Evolutionary conservation across 306 rosid species (phyloP).

Genomic region (Rosa persica): DNA sequence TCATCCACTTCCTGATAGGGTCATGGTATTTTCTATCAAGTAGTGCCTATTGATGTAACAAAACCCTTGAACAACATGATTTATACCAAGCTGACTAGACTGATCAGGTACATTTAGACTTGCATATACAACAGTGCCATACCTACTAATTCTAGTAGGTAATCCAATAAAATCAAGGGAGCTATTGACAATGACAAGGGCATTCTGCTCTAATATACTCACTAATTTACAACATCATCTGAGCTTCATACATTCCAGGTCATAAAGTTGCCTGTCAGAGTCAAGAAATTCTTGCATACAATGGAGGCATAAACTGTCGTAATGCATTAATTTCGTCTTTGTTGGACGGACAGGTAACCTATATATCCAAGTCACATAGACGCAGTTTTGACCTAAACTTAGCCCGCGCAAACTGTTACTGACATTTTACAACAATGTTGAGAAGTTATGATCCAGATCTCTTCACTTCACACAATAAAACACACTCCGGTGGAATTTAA

Average conservation of each 20-base stretch:
- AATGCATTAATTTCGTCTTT: not conserved
- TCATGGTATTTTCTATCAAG: not conserved
- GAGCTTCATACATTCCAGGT: not conserved
- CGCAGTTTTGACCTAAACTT: not conserved
- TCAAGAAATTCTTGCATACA: not conserved
- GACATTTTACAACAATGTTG: slow-evolving; percentile 2
- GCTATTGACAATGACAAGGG: not conserved
- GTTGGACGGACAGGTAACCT: not conserved
- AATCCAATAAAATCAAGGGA: not conserved
- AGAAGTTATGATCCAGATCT: slow-evolving; percentile 8
- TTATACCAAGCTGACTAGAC: not conserved
- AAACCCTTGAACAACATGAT: not conserved
- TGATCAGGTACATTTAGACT: not conserved
- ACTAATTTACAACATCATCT: not conserved
- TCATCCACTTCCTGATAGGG: not conserved
- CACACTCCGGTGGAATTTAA: slow-evolving; percentile 1
- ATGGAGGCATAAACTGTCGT: not conserved
- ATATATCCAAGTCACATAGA: not conserved
- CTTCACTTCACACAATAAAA: slow-evolving; percentile 5
- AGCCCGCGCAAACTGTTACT: not conserved
- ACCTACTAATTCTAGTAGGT: not conserved
- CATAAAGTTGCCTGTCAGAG: not conserved
- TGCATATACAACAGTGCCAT: slow-evolving; percentile 2
- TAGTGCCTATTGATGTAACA: not conserved
- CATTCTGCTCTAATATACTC: not conserved